phyloP scores from a whole-genome alignment of 306 rosid species.

The Vigna mungo region DNA sequence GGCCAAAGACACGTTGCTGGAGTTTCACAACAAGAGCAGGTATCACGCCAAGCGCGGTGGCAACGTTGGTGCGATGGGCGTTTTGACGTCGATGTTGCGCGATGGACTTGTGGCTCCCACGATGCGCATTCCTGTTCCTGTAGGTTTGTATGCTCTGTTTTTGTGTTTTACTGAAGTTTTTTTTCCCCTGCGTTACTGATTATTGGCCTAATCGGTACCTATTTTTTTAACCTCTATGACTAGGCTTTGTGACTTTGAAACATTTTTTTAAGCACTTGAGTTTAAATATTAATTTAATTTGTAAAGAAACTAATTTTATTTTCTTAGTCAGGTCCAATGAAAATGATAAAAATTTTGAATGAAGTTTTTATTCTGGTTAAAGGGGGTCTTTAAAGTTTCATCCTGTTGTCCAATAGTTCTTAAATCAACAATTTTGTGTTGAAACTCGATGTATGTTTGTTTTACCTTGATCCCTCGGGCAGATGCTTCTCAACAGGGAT shows the following conservation, averaged over 20 bases:
- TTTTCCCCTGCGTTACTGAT: too few relatives aligned
- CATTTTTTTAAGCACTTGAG: too few relatives aligned
- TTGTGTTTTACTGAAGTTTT: background rate
- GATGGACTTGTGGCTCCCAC: constrained; percentile 70
- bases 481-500: too few relatives aligned
- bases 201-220: background rate
- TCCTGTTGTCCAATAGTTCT: background rate
- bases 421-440: background rate
- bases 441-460: background rate
- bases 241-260: too few relatives aligned
- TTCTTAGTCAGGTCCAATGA: background rate
- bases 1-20: constrained; percentile 67
- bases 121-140: constrained; percentile 90
- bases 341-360: background rate
- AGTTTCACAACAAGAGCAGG: constrained; percentile 63
- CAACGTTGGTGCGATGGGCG: constrained; percentile 86
- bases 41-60: constrained; percentile 85
- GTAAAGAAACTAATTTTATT: too few relatives aligned
- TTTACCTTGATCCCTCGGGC: too few relatives aligned
- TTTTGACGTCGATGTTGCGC: constrained; percentile 65
- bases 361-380: background rate
- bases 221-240: background rate
- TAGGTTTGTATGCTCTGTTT: constrained; percentile 70
- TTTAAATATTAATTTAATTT: too few relatives aligned
- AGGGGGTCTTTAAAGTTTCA: background rate